Base-by-base conservation (phyloP, 306 rosid species). In the Cotoneaster glaucophyllus region DNA sequence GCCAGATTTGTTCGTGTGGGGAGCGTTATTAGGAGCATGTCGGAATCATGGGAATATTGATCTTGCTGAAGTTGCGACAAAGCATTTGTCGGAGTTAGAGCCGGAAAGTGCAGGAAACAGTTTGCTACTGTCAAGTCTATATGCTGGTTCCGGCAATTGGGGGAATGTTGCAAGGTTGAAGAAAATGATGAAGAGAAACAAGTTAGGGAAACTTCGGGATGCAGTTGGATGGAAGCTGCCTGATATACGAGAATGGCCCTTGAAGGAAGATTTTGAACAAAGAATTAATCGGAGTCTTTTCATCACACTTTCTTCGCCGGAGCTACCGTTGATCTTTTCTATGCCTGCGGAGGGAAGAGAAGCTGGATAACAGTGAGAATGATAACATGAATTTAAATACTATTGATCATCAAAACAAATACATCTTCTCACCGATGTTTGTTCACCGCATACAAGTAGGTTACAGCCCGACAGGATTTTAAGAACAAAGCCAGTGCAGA, bases 1-100 rank as follows among this genome's bases (percentile, higher is more conserved):
- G 75, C 88, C 98, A 5, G 98, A 93, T 85, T 74, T 91, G 74
- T 93, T 87, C 77, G 97, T 91, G 12, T 93, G 98, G 98, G 98
- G 98, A 78, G 94, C 98, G 69, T 76, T 93, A 21, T 74, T 91
- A 59, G 96, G 97, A 50, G 96, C 94, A 19, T 88, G 97, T 79
- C 85, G 89, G 74, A 91, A 85, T 64, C 88, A 93, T 79, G 91
- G 97, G 80, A 80, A 82, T 67, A 71, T 78, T 54, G 90, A 88
- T 76, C 90, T 93, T 7, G 97, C 96, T 22, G 93, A 93, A 79
- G 77, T 82, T 67, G 98, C 98, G 29, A 80, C 92, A 12, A 84
- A 78, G 85, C 97, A 87, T 86, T 79, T 93, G 79, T 58, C 78
- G 19, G 86, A 90, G 75, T 77, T 91, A 61, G 96, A 94, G 80